Base-by-base conservation (phyloP, 208 protist genomes). In the Crithidia acanthocephali region DNA sequence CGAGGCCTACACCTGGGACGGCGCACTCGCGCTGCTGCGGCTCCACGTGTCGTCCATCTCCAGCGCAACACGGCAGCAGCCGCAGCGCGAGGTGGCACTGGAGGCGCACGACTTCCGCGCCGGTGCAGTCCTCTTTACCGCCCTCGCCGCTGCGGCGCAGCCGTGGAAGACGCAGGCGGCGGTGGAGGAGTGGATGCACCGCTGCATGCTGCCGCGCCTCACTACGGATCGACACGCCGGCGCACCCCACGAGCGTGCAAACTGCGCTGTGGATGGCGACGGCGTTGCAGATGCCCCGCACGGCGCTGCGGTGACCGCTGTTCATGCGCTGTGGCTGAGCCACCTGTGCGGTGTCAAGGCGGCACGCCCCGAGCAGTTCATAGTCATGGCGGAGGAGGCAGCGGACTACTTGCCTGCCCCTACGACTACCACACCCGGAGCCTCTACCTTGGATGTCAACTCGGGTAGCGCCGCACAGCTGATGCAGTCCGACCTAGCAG, bases 141-240 rank as follows among this genome's bases (percentile, higher is more conserved):
- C 76, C 27, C 50, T 85, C n/a, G 73, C 80, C 6, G 53, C 74
- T 9, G 48, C 53, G 35, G 32, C 61, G n/a, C 65, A 78, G 22
- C 87, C 87, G 52, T 93, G 87, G 87, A 57, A 59, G 50, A 59
- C 55, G 47, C 82, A 93, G 68, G 72, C 65, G n/a, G 69, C 76
- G 22, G 72, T 88, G 18, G 68, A 79, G 13, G 56, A 62, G 28
- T 63, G 61, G 42, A 56, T 93, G 63, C 47, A 85, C 22, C 80
- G 75, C 0, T 32, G 48, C n/a, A 40, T 93, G 59, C 51, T 78
- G 16, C 72, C 72, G 15, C 57, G 20, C 5, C 58, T 78, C 0
- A 56, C 47, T 4, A 15, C 25, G 8, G 18, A 33, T 25, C 23
- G n/a, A n/a, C n/a, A n/a, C n/a, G n/a, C n/a, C n/a, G n/a, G n/a